Evolutionary conservation across 108 stramenopile genomes (phyloP), one percentile per base, ranked within the genome.

Genomic region (Epipyxis sp.): DNA sequence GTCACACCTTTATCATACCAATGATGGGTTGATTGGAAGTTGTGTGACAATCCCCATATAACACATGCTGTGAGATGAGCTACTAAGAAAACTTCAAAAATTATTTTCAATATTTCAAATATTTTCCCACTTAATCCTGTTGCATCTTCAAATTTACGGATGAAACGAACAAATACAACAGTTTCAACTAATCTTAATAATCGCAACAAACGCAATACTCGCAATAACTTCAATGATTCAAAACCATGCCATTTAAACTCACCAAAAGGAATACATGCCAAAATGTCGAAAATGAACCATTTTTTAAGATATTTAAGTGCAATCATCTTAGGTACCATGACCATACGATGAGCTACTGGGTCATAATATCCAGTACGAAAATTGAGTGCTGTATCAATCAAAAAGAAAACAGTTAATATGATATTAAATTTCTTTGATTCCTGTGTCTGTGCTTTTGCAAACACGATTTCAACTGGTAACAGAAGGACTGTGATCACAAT

Each of bases 331-430:
- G 59, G 77, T 59, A 82, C 69, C 85, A 90, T 87, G 16, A 89
- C 82, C 25, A 88, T 69, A 42, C 79, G 59, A 25, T 88, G 87
- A 45, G 87, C 86, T 37, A 80, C 85, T 69, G 87, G 87, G 6
- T 16, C 20, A 16, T 85, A 44, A 69, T 78, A 85, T 45, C 87
- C 90, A 29, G 90, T 90, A 83, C 82, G 85, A 77, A 90, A 90
- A 59, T 85, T 87, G 79, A 88, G 88, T 77, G 78, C 83, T 1
- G 90, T 87, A 61, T 91, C 90, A 27, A 88, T 44, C 27, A 88
- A 59, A 62, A 91, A 91, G 44, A 90, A 62, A 30, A 84, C 58
- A 69, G 89, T 89, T 35, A 91, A 81, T 2, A 69, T 40, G 27
- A 91, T 69, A 45, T 88, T 89, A 16, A 65, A 29, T 32, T 16